phyloP scores from a whole-genome alignment of 2,329 filamentous ascomycete genomes.

The Aspergillus hortae region DNA sequence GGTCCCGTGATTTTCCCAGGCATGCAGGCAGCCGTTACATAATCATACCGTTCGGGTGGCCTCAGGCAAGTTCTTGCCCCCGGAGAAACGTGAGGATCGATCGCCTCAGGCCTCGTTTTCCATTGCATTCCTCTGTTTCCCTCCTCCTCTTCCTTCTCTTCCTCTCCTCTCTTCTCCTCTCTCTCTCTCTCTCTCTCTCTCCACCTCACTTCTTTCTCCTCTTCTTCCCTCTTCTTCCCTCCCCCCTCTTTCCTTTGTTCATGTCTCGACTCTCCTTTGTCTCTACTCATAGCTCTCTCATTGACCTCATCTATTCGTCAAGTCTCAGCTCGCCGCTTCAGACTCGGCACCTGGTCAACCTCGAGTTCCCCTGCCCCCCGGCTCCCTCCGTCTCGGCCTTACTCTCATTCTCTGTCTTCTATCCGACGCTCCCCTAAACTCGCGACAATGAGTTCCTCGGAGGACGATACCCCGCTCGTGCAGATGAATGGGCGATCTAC shows the following conservation, averaged over 20 bases:
- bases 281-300: constrained; percentile 16
- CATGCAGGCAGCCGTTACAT: constrained; percentile 5
- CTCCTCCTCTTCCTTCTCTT: constrained; percentile 20
- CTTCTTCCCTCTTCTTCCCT: constrained; percentile 8
- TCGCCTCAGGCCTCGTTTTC: constrained; percentile 33
- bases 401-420: constrained; percentile 13
- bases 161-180: constrained; percentile 12
- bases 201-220: constrained; percentile 15
- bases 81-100: constrained; percentile 23
- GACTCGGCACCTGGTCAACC: constrained; percentile 21
- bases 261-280: constrained; percentile 10
- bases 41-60: constrained; percentile 4
- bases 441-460: constrained; percentile 60
- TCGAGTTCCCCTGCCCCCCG: constrained; percentile 9
- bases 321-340: constrained; percentile 29
- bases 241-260: constrained; percentile 13
- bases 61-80: constrained; percentile 21
- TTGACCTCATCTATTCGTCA: constrained; percentile 30
- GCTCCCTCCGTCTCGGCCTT: constrained; percentile 9
- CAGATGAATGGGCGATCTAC: constrained; percentile 57
- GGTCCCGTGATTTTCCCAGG: constrained; percentile 5
- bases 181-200: constrained; percentile 13
- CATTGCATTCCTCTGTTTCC: constrained; percentile 36
- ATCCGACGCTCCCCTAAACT: constrained; percentile 8
- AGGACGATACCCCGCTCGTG: constrained; percentile 78